Evolutionary conservation across 192 early-diverging fungal species (phyloP).

Genomic region (Entophlyctis luteolus): DNA sequence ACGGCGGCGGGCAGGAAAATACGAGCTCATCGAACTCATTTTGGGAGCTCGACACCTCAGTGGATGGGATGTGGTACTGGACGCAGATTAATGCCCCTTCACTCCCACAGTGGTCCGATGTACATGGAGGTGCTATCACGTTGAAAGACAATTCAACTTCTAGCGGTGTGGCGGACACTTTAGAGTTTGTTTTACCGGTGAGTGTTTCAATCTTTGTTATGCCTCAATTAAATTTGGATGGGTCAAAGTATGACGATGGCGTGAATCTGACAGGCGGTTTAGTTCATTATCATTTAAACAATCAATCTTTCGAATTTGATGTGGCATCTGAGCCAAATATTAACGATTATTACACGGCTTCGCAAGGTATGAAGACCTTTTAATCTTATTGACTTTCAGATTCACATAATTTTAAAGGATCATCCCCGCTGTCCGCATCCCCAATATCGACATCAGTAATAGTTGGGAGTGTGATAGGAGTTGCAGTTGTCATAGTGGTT

Average conservation of each 20-base stretch:
- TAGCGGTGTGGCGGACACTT: neutral
- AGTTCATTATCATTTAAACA: neutral
- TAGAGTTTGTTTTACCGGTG: slow-evolving; percentile 9
- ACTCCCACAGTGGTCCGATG: neutral
- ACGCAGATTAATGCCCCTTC: neutral
- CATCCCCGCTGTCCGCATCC: neutral
- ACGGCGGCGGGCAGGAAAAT: slow-evolving; percentile 14
- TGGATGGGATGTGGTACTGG: slow-evolving; percentile 21
- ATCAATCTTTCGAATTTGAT: neutral
- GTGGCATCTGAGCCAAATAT: neutral
- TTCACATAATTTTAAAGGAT: neutral
- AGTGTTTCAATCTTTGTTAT: neutral
- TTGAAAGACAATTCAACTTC: too few relatives aligned
- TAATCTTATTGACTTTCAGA: too few relatives aligned
- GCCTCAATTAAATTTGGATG: too few relatives aligned
- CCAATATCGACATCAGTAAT: neutral
- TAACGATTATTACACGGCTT: slow-evolving; percentile 14
- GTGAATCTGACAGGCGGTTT: neutral
- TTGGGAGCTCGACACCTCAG: neutral
- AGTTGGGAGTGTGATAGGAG: neutral
- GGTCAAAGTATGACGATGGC: neutral
- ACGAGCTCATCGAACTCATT: neutral
- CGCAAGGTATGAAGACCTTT: too few relatives aligned
- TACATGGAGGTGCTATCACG: neutral
- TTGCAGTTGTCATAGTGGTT: neutral